Base-by-base conservation (phyloP, 352 stramenopile species). In the Pythium chondricola region DNA sequence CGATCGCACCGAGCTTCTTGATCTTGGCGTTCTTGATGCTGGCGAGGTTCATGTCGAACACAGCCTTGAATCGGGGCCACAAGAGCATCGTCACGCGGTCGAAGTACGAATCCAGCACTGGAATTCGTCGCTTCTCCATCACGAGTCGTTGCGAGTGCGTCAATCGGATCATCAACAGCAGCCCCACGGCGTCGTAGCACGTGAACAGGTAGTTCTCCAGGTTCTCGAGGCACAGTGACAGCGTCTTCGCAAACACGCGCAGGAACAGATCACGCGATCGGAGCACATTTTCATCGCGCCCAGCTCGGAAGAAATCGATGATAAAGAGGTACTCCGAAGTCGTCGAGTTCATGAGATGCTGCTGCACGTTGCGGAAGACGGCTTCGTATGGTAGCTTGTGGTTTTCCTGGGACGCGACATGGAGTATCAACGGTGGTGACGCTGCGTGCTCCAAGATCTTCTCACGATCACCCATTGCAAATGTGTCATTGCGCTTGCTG, bases 141-240 rank as follows among this genome's bases (percentile, higher is more conserved):
- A 88, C 74, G 11, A 83, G 43, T 6, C 78, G 69, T 53, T 96
- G 84, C 10, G 75, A 61, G 48, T 97, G 88, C 17, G 92, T 98
- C 18, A 98, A 69, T 24, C 96, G 95, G 57, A 99, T 98, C 94
- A 99, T 98, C 14, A 99, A 80, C n/a, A 99, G 76, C 21, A 99
- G 68, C 27, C 84, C 95, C 22, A 99, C 88, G 14, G 84, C 89
- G 75, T 99, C 97, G 58, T 98, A 96, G 56, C 84, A 98, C 39
- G 83, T 95, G 61, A 98, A 98, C 2, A 99, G 62, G 55, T 98
- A 98, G 68, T 98, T 99, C 54, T 99, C 96, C 41, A 99, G 65
- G 57, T 98, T 96, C 60, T 99, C 97, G 14, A 99, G 69, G 36
- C 96, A 88, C 22, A 97, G 52, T 3, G 84, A 95, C n/a, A 98